Base-by-base conservation (phyloP, 2,329 filamentous ascomycete species). In the Aphanocladium album region DNA sequence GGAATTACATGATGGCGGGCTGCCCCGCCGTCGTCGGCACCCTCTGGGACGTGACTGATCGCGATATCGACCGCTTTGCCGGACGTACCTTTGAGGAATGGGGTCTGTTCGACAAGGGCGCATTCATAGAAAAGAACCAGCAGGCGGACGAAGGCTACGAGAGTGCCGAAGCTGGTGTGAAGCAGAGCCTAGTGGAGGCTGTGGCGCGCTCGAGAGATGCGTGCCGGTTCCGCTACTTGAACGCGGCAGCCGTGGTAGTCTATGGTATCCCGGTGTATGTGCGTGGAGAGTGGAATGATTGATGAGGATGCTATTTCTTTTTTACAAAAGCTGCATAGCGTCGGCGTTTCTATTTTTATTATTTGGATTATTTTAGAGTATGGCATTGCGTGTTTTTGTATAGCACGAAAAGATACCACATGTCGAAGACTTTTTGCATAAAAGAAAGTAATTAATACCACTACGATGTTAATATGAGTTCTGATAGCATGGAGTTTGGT, bases 21-120 rank as follows among this genome's bases (percentile, higher is more conserved):
- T 86, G 84, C 67, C 92, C 91, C 3, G 92, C 93, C 0, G 85
- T 98, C 11, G 87, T 98, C 2, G 95, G 92, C 50, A 97, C 93
- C 17, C 80, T 99, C 41, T 99, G 95, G 95, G 95, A 99, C 73
- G 95, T 99, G 54, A 99, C 95, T 11, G 95, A 99, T 72, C 90
- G 90, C 69, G 95, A 99, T 73, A 96, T 97, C 72, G 96, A 99
- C 77, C 89, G 93, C 19, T 96, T 96, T 73, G 90, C 93, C 0
- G 86, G 88, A 37, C 81, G 83, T 27, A 79, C 89, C 2, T 89
- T 96, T 71, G 89, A 95, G 71, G 83, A 89, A 67, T 99, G 95
- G 95, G 95, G 95, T 0, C 73, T 99, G 7, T 78, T 89, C 57
- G 70, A 74, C 1, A 67, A 67, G 73, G 81, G 81, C 61, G 73